Evolutionary conservation across 805 yeast genomes (phyloP), one percentile per base, ranked within the genome.

Genomic region (Metschnikowia picachoensis): DNA sequence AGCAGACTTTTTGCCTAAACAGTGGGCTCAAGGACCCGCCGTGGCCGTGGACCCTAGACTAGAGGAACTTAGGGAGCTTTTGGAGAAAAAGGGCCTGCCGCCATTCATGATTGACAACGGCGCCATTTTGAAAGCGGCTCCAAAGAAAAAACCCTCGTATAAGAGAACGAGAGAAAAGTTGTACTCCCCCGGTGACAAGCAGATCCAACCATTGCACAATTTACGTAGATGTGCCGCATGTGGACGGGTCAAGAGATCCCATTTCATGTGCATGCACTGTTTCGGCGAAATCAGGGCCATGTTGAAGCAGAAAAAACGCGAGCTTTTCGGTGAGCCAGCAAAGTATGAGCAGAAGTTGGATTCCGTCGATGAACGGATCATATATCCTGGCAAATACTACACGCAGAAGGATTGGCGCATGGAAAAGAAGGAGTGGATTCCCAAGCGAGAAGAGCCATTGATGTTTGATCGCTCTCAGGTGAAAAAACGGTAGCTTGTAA

Each of bases 141-240:
- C 99, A 45, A 94, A 94, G 74, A 90, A 91, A 79, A 91, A 90
- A 66, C 82, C 82, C 2, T 89, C 98, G 8, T 88, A 89, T 64
- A 80, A 80, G 70, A 87, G 88, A 66, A 86, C 87, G 60, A 83
- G 97, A 66, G 84, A 80, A 62, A 82, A 91, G 69, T 80, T 85
- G 56, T 79, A 87, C 54, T 90, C 89, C 8, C 88, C 92, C 4
- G 95, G 87, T 10, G 77, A 80, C 47, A 92, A 89, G 64, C 94
- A 90, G 57, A 72, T 87, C 55, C 81, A 87, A 63, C 82, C 83
- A 41, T 74, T 87, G 53, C 78, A 82, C 46, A 84, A 87, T 61
- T 72, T 94, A 59, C 88, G 85, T 51, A 79, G 95, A 64, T 92
- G 99, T 64, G 97, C 98, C 3, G 85, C 96, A 0, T 92, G 99